Percentiles rank a stretch among this genome's conserved stretches.
Evolutionary conservation across 1,139 yeast species (phyloP).

Genomic region (Blastobotrys persicus): DNA sequence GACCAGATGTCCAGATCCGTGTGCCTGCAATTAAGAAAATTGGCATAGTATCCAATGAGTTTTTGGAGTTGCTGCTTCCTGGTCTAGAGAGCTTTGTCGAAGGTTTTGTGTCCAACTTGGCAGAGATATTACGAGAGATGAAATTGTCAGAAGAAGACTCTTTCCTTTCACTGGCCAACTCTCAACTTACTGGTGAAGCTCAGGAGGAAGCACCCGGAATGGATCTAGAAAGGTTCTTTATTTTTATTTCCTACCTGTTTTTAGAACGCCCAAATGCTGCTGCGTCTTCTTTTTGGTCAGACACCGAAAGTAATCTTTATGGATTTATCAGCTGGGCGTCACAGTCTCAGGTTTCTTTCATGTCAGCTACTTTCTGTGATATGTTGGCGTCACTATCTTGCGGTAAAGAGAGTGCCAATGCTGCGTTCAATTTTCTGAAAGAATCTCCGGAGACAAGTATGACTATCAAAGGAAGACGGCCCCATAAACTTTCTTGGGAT

Average conservation of each 20-base stretch:
- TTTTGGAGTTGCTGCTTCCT: conserved; percentile 22
- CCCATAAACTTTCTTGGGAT: conserved; percentile 46
- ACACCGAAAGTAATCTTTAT: conserved; percentile 56
- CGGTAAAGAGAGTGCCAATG: conserved; percentile 53
- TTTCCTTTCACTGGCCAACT: conserved; percentile 50
- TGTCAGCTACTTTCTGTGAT: conserved; percentile 78
- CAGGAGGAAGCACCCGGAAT: conserved; percentile 53
- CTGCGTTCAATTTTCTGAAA: conserved; percentile 43
- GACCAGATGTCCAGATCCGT: conserved; percentile 62
- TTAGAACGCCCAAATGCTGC: conserved; percentile 59
- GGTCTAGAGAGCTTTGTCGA: conserved; percentile 48
- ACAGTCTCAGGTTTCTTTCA: conserved; percentile 75
- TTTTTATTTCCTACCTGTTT: conserved; percentile 72
- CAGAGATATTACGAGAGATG: conserved; percentile 74
- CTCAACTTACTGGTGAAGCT: conserved; percentile 25
- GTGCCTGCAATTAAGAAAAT: conserved; percentile 26
- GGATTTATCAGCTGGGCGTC: conserved; percentile 91
- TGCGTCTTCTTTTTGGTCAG: conserved; percentile 62
- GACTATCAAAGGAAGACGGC: conserved; percentile 11
- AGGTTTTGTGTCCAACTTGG: conserved; percentile 65
- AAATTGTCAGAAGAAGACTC: conserved; percentile 84
- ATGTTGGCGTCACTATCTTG: conserved; percentile 72
- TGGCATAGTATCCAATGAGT: conserved; percentile 23
- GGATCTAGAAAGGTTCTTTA: conserved; percentile 83
- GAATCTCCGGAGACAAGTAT: conserved; percentile 14